phyloP scores from a whole-genome alignment of 2,329 filamentous ascomycete species.

The Epichloe glyceriae region DNA sequence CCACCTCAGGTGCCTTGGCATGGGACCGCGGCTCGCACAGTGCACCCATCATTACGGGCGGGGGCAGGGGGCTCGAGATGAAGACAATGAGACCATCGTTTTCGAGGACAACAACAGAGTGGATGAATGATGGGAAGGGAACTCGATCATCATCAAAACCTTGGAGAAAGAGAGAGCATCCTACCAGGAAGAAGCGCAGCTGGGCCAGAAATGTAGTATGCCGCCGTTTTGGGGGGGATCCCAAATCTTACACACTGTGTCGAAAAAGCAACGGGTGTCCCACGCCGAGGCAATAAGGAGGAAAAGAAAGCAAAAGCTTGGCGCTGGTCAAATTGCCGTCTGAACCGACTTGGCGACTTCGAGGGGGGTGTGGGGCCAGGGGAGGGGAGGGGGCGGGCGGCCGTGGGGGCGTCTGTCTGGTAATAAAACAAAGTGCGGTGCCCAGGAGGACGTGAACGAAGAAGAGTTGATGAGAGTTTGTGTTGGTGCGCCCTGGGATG shows the following conservation, averaged over 20 bases:
- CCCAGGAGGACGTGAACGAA: no score
- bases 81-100: background rate
- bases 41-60: background rate
- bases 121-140: background rate
- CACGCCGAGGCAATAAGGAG: background rate
- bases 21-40: conserved; percentile 10
- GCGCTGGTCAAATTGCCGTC: conserved; percentile 24
- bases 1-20: conserved; percentile 27
- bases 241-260: background rate
- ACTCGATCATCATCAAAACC: no score
- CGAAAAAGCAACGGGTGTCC: background rate
- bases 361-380: background rate
- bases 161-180: no score
- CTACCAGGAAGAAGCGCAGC: no score
- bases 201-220: no score
- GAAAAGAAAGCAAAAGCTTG: conserved; percentile 8
- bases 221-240: no score
- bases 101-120: background rate
- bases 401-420: background rate
- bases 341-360: conserved; percentile 27
- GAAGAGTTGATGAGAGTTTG: no score
- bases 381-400: background rate
- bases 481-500: no score
- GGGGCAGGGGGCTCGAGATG: background rate
- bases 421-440: no score